Percentiles rank a stretch among this genome's conserved stretches.
Conservation (phyloP, 2,329 filamentous ascomycete species). For the Talaromyces sp. region DNA sequence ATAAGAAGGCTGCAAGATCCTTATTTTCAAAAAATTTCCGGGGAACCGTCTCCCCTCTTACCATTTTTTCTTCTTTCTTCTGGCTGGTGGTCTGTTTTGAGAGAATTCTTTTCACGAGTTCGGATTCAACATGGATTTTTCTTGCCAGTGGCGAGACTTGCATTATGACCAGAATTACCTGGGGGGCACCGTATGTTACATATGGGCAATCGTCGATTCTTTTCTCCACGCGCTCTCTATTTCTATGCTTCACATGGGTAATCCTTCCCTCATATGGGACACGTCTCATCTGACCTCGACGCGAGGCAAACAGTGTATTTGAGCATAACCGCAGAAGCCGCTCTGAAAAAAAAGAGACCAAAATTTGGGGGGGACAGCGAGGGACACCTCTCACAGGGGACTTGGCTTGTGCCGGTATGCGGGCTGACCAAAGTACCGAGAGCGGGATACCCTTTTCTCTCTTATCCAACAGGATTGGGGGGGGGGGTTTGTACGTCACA, state of each 20-base stretch:
- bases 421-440: too few species aligned
- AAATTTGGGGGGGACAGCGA: background rate
- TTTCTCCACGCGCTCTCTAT: constrained; percentile 17
- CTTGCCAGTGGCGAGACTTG: too few species aligned
- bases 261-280: constrained; percentile 14
- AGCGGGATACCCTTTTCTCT: too few species aligned
- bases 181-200: constrained; percentile 9
- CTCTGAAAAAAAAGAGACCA: constrained; percentile 14
- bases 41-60: background rate
- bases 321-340: constrained; percentile 26
- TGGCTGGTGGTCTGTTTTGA: background rate
- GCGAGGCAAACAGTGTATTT: constrained; percentile 6
- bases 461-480: too few species aligned
- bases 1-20: constrained; percentile 12
- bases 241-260: background rate
- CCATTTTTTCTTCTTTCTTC: background rate
- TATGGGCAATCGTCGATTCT: constrained; percentile 15
- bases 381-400: constrained; percentile 1
- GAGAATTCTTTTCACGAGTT: background rate
- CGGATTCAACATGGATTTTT: too few species aligned
- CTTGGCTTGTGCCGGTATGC: too few species aligned
- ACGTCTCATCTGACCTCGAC: constrained; percentile 10
- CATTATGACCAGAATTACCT: background rate
- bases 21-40: too few species aligned
- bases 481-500: too few species aligned